phyloP scores from a whole-genome alignment of 2,329 filamentous ascomycete species.

The Atkinsonella texensis region DNA sequence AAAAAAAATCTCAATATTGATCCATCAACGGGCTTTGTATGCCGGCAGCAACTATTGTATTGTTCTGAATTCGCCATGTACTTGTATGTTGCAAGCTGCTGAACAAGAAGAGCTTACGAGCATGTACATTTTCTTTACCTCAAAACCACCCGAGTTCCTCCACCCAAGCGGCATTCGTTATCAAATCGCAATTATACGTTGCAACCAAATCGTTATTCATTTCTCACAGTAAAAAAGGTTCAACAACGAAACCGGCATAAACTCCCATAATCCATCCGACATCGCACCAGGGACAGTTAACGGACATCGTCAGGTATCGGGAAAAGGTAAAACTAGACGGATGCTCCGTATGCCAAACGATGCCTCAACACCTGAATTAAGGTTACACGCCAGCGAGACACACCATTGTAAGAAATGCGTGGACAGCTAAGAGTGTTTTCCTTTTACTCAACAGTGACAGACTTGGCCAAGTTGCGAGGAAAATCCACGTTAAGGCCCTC shows the following conservation, averaged over 20 bases:
- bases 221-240: background rate
- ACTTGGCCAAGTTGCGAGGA: conserved; percentile 97
- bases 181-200: conserved; percentile 6
- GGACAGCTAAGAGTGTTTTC: background rate
- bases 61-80: background rate
- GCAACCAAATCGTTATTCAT: conserved; percentile 9
- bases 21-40: background rate
- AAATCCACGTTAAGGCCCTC: conserved; percentile 97
- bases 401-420: background rate
- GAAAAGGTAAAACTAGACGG: too few relatives aligned
- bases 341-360: background rate
- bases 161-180: conserved; percentile 2
- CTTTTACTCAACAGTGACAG: conserved; percentile 90
- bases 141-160: background rate
- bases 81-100: background rate
- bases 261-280: conserved; percentile 10
- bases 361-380: conserved; percentile 3
- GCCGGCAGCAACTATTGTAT: background rate
- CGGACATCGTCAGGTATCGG: background rate
- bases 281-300: conserved; percentile 1
- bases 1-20: background rate
- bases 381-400: conserved; percentile 6
- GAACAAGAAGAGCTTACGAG: background rate
- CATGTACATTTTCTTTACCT: background rate
- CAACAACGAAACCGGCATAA: conserved; percentile 5